Evolutionary conservation across 805 yeast genomes (phyloP).

Genomic region (Grigorovia jiainica): DNA sequence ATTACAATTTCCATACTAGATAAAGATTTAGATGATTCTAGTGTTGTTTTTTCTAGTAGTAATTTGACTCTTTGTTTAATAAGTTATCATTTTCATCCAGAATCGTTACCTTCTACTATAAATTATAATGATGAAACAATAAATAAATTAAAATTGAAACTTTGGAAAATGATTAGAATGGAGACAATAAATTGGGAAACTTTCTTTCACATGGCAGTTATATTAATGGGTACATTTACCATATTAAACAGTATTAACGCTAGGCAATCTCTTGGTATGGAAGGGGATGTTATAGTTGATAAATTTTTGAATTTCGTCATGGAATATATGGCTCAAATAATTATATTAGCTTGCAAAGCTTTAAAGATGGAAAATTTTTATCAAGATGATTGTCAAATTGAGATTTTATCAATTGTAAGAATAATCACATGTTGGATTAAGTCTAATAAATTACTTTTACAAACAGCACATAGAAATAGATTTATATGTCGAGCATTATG

Average conservation of each 20-base stretch:
- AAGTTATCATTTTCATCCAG: too few species aligned
- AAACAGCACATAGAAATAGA: constrained; percentile 21
- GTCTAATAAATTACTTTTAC: constrained; percentile 34
- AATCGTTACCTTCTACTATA: too few species aligned
- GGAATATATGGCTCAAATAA: background rate
- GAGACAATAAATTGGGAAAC: background rate
- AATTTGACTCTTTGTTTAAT: too few species aligned
- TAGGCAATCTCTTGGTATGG: constrained; percentile 10
- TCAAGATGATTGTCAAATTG: background rate
- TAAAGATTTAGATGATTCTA: too few species aligned
- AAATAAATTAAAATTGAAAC: background rate
- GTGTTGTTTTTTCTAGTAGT: too few species aligned
- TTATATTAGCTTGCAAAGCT: background rate
- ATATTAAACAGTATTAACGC: background rate
- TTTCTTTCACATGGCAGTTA: background rate
- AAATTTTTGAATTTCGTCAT: background rate
- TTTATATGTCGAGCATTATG: constrained; percentile 22
- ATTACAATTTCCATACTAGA: too few species aligned
- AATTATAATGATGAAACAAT: too few species aligned
- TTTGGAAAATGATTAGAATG: background rate
- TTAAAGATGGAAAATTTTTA: background rate
- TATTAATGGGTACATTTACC: background rate
- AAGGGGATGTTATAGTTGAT: background rate
- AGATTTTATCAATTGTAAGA: constrained; percentile 35
- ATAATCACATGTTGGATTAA: constrained; percentile 48